Evolutionary conservation across 1,284 basidiomycete species (phyloP).

Genomic region (Hemileia vastatrix): DNA sequence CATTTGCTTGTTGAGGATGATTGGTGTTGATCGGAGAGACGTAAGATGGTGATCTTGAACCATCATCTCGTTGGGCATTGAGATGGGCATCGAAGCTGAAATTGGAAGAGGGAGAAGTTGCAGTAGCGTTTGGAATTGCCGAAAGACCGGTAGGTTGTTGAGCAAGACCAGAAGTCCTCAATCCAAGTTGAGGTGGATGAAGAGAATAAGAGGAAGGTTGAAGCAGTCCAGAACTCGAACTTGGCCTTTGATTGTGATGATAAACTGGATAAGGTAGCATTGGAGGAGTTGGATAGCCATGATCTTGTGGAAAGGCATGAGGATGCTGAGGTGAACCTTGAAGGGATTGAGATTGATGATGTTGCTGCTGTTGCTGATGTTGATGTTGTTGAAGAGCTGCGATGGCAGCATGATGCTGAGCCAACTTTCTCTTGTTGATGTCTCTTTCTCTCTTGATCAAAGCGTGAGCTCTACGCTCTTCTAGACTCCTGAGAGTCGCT

Average conservation of each 20-base stretch:
- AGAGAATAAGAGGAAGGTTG: background rate
- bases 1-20: background rate
- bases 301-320: background rate
- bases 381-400: background rate
- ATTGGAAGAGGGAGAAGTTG: background rate
- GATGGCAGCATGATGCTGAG: background rate
- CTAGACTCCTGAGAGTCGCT: conserved; percentile 29
- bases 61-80: too few species aligned
- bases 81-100: too few species aligned
- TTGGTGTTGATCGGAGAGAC: background rate
- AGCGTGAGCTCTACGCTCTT: conserved; percentile 29
- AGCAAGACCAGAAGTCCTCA: background rate
- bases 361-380: too few species aligned
- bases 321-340: background rate
- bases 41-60: too few species aligned
- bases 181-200: background rate
- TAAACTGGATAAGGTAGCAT: background rate
- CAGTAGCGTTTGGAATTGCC: background rate
- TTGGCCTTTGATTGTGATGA: background rate
- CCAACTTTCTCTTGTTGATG: background rate
- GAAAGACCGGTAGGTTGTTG: background rate
- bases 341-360: background rate
- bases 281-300: background rate
- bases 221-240: background rate
- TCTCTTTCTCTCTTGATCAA: conserved; percentile 29